phyloP scores from a whole-genome alignment of 2,329 filamentous ascomycete species.

The Fusarium acutatum region DNA sequence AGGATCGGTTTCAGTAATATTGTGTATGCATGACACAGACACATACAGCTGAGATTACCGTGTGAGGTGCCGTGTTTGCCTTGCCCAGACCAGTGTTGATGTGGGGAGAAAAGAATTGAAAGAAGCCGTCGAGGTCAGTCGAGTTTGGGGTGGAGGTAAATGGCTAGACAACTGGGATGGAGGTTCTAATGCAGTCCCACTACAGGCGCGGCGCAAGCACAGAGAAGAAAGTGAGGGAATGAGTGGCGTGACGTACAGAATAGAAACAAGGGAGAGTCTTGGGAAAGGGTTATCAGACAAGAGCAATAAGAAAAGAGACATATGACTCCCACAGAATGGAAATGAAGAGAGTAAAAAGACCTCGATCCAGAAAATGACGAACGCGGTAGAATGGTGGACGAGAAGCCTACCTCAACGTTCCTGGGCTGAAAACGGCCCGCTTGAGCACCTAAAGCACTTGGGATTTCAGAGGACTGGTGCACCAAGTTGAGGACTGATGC shows the following conservation, averaged over 20 bases:
- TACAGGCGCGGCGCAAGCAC: slow-evolving; percentile 19
- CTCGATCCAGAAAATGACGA: slow-evolving; percentile 8
- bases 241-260: slow-evolving; percentile 30
- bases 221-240: slow-evolving; percentile 15
- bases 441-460: slow-evolving; percentile 7
- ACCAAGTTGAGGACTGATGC: slow-evolving; percentile 4
- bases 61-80: slow-evolving; percentile 25
- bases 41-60: slow-evolving; percentile 37
- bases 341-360: slow-evolving; percentile 4
- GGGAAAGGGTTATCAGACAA: not conserved
- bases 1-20: slow-evolving; percentile 18
- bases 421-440: slow-evolving; percentile 25
- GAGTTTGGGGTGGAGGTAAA: slow-evolving; percentile 16
- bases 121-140: slow-evolving; percentile 25
- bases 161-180: slow-evolving; percentile 26
- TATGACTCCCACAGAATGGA: not conserved
- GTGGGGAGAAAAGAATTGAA: slow-evolving; percentile 32
- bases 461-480: not conserved
- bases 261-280: not conserved
- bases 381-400: slow-evolving; percentile 4
- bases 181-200: slow-evolving; percentile 33
- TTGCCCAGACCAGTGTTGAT: slow-evolving; percentile 17
- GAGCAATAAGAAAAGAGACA: not conserved
- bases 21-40: slow-evolving; percentile 34
- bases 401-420: not conserved